A percentile compares a stretch with the other conserved stretches of the same genome.
Evolutionary conservation across 768 basidiomycete species (phyloP).

Genomic region (Trametes cingulata): DNA sequence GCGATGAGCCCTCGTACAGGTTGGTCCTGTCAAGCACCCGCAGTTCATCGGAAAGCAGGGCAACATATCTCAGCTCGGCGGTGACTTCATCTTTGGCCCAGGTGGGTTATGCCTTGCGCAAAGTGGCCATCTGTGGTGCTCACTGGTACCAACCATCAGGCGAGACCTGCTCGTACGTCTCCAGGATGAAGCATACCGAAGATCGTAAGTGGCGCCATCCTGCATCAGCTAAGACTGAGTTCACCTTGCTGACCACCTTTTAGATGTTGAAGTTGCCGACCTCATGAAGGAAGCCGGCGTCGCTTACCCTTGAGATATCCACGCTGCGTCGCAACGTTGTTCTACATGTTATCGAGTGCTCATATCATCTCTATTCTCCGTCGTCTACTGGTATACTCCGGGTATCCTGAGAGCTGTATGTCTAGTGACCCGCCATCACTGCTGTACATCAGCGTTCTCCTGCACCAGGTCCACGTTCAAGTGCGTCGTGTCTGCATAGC

Average conservation of each 20-base stretch:
- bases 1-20: conserved; percentile 5
- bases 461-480: conserved; percentile 42
- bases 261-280: conserved; percentile 52
- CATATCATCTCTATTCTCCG: background rate
- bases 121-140: background rate
- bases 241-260: background rate
- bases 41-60: conserved; percentile 60
- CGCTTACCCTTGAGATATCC: conserved; percentile 23
- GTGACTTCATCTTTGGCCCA: conserved; percentile 63
- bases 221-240: background rate
- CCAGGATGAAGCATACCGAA: conserved; percentile 61
- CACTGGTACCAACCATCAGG: conserved; percentile 31
- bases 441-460: conserved; percentile 52
- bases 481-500: conserved; percentile 60
- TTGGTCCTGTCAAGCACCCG: conserved; percentile 40
- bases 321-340: background rate
- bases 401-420: background rate
- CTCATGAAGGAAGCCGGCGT: conserved; percentile 49
- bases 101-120: conserved; percentile 35
- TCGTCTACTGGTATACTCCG: no score
- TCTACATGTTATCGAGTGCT: background rate
- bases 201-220: conserved; percentile 40
- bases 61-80: conserved; percentile 60
- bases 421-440: background rate
- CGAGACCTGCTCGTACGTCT: conserved; percentile 49